phyloP scores from a whole-genome alignment of 768 basidiomycete species.

The Calocybe cyanea region DNA sequence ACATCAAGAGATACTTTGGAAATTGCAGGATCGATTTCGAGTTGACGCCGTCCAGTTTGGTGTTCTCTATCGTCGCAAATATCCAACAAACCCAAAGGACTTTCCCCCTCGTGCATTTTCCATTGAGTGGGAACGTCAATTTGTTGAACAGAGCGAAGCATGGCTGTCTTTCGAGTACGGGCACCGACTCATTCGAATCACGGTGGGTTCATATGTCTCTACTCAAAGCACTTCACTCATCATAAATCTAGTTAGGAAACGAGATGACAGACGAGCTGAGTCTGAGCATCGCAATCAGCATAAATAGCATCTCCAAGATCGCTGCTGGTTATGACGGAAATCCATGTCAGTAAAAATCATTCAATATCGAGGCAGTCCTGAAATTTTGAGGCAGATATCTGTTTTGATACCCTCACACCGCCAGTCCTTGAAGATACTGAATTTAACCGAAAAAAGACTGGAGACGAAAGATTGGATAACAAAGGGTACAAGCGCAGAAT shows the following conservation, averaged over 20 bases:
- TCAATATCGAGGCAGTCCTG: constrained; percentile 1
- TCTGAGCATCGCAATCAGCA: constrained; percentile 48
- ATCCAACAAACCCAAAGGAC: constrained; percentile 24
- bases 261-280: constrained; percentile 47
- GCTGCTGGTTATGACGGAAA: constrained; percentile 60
- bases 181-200: constrained; percentile 60
- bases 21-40: constrained; percentile 46
- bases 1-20: constrained; percentile 36
- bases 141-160: constrained; percentile 40
- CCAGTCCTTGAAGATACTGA: constrained; percentile 59
- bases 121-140: constrained; percentile 63
- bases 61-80: constrained; percentile 40
- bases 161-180: constrained; percentile 64
- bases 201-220: constrained; percentile 32
- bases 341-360: constrained; percentile 47
- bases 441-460: constrained; percentile 49
- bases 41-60: constrained; percentile 69
- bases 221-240: constrained; percentile 2
- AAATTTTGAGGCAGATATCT: constrained; percentile 60
- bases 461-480: constrained; percentile 33
- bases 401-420: constrained; percentile 65
- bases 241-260: constrained; percentile 53
- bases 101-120: constrained; percentile 54
- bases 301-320: constrained; percentile 57
- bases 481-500: constrained; percentile 55